Evolutionary conservation across 192 early-diverging fungal genomes (phyloP).

Genomic region (Funneliformis geosporum): DNA sequence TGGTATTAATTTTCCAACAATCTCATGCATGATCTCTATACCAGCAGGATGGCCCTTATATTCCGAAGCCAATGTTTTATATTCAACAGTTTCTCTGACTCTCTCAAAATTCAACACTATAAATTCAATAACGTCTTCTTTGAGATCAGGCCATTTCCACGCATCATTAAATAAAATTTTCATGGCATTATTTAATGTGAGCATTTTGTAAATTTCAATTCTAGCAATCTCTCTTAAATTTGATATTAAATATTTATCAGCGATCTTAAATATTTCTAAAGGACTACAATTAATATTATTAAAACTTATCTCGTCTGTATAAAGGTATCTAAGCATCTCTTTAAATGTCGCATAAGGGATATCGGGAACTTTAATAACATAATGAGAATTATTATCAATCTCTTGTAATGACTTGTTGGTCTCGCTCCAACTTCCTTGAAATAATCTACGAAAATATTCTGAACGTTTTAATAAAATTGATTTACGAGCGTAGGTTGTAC

Average conservation of each 20-base stretch:
- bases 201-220: neutral
- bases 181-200: neutral
- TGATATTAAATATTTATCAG: constrained; percentile 26
- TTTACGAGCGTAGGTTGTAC: constrained; percentile 11
- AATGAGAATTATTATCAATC: neutral
- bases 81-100: constrained; percentile 1
- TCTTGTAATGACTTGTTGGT: neutral
- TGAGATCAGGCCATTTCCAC: constrained; percentile 13
- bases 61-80: neutral
- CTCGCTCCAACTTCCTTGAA: constrained; percentile 29
- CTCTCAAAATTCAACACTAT: neutral
- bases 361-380: neutral
- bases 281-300: neutral
- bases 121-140: constrained; percentile 19
- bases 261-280: constrained; percentile 8
- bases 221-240: constrained; percentile 4
- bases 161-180: constrained; percentile 7
- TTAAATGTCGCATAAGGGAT: neutral
- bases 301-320: constrained; percentile 7
- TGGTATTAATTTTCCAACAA: neutral
- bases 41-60: neutral
- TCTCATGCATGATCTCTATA: neutral
- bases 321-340: constrained; percentile 22
- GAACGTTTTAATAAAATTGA: constrained; percentile 16
- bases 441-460: constrained; percentile 32